These are phyloP conservation scores for Ceratocystis alfenasii DNA, from an alignment of 2,329 filamentous ascomycete genomes.

Conservation along the genomic window DNA sequence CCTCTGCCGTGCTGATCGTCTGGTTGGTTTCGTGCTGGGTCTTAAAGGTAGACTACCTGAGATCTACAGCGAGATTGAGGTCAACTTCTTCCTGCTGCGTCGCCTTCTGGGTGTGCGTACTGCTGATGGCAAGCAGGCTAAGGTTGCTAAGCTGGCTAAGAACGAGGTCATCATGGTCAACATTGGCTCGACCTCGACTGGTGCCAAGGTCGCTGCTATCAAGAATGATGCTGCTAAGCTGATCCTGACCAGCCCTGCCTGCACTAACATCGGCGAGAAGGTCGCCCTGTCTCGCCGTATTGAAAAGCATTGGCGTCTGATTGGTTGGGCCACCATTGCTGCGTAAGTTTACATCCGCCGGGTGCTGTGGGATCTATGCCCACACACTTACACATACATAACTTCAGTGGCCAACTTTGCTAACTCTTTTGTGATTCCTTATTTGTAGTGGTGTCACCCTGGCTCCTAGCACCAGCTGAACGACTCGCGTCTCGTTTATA, in stretches of 20 bases:
- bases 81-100: slow-evolving; percentile 97
- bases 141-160: slow-evolving; percentile 96
- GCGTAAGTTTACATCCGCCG: slow-evolving; percentile 37
- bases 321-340: slow-evolving; percentile 78
- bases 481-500: slow-evolving; percentile 5
- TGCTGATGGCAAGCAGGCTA: slow-evolving; percentile 96
- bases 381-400: not conserved
- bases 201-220: slow-evolving; percentile 92
- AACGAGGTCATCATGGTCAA: slow-evolving; percentile 99
- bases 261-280: slow-evolving; percentile 96
- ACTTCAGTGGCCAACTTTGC: slow-evolving; percentile 22
- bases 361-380: not conserved
- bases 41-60: slow-evolving; percentile 86
- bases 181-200: slow-evolving; percentile 93
- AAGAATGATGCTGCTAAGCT: slow-evolving; percentile 97
- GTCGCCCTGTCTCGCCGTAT: slow-evolving; percentile 92
- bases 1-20: slow-evolving; percentile 94
- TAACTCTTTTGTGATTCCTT: slow-evolving; percentile 22
- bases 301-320: slow-evolving; percentile 97
- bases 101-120: slow-evolving; percentile 93
- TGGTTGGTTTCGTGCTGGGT: slow-evolving; percentile 94
- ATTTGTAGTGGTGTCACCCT: slow-evolving; percentile 41
- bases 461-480: slow-evolving; percentile 40
- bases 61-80: slow-evolving; percentile 96
- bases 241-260: slow-evolving; percentile 81